A percentile compares a stretch with the other conserved stretches of the same genome.
These are phyloP conservation scores for Teunomyces kruisii DNA, from an alignment of 805 yeast species.

Conservation along the genomic window DNA sequence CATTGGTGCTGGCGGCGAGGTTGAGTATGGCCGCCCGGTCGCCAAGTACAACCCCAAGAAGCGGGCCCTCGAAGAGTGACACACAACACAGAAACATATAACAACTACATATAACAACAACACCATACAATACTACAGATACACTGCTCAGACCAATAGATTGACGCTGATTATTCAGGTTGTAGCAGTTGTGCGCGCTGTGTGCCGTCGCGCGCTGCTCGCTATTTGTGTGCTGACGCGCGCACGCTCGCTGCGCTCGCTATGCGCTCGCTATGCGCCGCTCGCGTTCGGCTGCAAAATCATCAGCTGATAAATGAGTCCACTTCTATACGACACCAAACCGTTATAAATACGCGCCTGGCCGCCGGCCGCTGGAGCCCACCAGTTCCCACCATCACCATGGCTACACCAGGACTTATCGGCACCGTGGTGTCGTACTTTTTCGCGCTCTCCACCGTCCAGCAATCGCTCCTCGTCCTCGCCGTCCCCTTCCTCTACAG, in stretches of 20 bases:
- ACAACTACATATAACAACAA: no score
- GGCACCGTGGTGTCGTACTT: background rate
- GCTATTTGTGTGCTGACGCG: no score
- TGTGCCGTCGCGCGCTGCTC: no score
- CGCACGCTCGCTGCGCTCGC: background rate
- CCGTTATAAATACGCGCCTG: background rate
- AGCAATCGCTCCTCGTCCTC: slow-evolving; percentile 29
- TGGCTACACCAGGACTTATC: background rate
- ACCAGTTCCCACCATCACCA: background rate
- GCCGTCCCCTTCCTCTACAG: slow-evolving; percentile 56
- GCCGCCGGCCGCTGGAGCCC: background rate
- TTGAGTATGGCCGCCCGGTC: slow-evolving; percentile 21
- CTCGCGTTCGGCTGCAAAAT: background rate
- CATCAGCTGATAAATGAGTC: slow-evolving; percentile 5
- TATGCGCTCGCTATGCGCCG: no score
- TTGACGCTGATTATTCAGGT: no score
- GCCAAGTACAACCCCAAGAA: slow-evolving; percentile 15
- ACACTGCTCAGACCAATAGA: no score
- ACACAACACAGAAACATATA: background rate
- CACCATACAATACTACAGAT: no score
- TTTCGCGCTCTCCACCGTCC: background rate
- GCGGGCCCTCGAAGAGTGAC: slow-evolving; percentile 9
- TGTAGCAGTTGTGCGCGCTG: no score
- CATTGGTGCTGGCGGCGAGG: slow-evolving; percentile 19
- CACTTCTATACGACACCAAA: slow-evolving; percentile 2